Percentiles rank a stretch among this genome's conserved stretches.
These are phyloP conservation scores for Ruellia speciosa DNA, from an alignment of 305 asterid genomes.

Conservation along the genomic window DNA sequence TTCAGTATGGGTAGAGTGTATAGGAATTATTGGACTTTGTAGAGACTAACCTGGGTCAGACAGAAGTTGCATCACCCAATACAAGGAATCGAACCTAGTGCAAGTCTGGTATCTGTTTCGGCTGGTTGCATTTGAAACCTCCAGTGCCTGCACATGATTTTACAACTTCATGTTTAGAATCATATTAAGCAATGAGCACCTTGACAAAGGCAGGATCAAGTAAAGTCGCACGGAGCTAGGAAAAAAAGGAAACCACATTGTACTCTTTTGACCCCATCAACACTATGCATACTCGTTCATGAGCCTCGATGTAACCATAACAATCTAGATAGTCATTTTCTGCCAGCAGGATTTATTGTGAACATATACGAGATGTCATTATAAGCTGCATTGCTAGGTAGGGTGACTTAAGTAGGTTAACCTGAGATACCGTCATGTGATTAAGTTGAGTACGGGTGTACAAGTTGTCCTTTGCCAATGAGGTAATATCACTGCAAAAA, in stretches of 20 bases:
- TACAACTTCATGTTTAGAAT: background rate
- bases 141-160: slow-evolving; percentile 39
- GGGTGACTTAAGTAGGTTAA: slow-evolving; percentile 23
- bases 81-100: slow-evolving; percentile 54
- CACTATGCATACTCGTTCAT: no score
- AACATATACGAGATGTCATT: no score
- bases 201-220: slow-evolving; percentile 11
- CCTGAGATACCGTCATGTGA: slow-evolving; percentile 49
- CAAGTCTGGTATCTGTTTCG: slow-evolving; percentile 40
- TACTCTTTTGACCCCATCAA: no score
- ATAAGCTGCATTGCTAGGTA: no score
- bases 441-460: slow-evolving; percentile 49
- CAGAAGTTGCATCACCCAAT: slow-evolving; percentile 56
- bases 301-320: no score
- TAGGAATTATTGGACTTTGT: background rate
- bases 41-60: slow-evolving; percentile 46
- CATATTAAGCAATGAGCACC: background rate
- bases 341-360: no score
- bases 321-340: no score
- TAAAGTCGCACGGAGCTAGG: background rate
- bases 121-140: slow-evolving; percentile 28
- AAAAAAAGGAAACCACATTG: no score
- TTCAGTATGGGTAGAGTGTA: slow-evolving; percentile 2
- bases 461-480: slow-evolving; percentile 44
- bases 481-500: slow-evolving; percentile 51